Percentiles rank a stretch among this genome's conserved stretches.
Conservation (phyloP, 495 filamentous ascomycete genomes). For the Aspergillus haitiensis region DNA sequence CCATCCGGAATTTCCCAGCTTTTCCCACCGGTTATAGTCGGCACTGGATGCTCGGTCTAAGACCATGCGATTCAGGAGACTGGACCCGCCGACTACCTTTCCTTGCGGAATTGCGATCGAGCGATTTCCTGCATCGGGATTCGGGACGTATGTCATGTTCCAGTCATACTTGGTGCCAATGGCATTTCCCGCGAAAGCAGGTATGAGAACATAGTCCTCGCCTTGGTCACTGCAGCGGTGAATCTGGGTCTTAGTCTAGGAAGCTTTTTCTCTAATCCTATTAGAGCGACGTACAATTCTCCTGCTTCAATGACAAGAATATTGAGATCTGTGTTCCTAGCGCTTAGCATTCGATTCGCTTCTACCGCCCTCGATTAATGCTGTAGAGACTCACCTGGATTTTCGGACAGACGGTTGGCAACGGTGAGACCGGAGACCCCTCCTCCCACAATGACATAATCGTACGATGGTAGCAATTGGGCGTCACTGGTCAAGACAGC, state of each 20-base stretch:
- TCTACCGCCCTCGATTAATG: background rate
- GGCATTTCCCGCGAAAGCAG: constrained; percentile 1
- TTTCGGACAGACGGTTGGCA: constrained; percentile 12
- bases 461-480: constrained; percentile 5
- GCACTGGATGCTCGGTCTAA: constrained; percentile 10
- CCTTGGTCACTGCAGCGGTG: background rate
- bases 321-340: background rate
- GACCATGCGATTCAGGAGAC: constrained; percentile 12
- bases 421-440: constrained; percentile 10
- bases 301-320: constrained; percentile 16
- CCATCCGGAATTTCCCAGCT: constrained; percentile 1
- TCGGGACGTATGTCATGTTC: constrained; percentile 10
- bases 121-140: constrained; percentile 4
- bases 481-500: background rate
- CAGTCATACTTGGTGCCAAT: constrained; percentile 15
- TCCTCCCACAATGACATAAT: constrained; percentile 7
- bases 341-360: too few relatives aligned
- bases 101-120: constrained; percentile 8
- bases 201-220: constrained; percentile 9
- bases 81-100: constrained; percentile 14
- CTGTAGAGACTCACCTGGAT: constrained; percentile 6
- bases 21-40: constrained; percentile 9
- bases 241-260: background rate
- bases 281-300: constrained; percentile 2
- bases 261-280: background rate